Base-by-base conservation (phyloP, 23 red algal genomes). In the Gracilariopsis chorda region DNA sequence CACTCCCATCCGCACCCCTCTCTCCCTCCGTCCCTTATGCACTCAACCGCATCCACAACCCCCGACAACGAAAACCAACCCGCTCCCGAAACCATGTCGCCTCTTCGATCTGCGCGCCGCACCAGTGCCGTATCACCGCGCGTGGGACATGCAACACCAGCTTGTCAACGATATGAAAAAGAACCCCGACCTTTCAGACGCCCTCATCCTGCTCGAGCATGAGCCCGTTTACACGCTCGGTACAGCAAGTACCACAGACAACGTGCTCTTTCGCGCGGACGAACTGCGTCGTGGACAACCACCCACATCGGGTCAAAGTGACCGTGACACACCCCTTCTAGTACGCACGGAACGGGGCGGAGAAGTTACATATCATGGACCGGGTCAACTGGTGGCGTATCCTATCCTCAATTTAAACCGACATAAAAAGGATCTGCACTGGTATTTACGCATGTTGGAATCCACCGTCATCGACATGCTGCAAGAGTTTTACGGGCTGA, bases 301-400 rank as follows among this genome's bases (percentile, higher is more conserved):
- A 28, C 7, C 37, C 41, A 56, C 3, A 30, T 17, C 67, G 52
- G 14, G 47, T 14, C 9, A 36, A 0, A 24, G 28, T 0, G 25
- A 19, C 2, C 35, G 34, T 17, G 19, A 42, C 10, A 35, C 76
- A 23, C 68, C 86, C 28, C 28, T 64, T 28, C 12, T 93, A 35
- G 55, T 89, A 9, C 92, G 96, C 27, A 98, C 93, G 2, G 96
- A 98, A 46, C 86, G 96, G 21, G 96, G 96, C 32, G 96, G 96
- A 5, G 87, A 98, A 36, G 92, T 98, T 8, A 98, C 96, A 25
- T 98, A 92, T 64, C 96, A 98, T 78, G 96, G 92, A 28, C 96
- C 96, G 7, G 96, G 96, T 21, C 96, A 98, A 65, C 45, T 95
- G 36, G 80, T 94, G 21, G 78, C 62, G 35, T 98, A 98, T 61